Percentiles rank a stretch among this genome's conserved stretches.
Evolutionary conservation across 768 basidiomycete genomes (phyloP).

Genomic region (Postia placenta): DNA sequence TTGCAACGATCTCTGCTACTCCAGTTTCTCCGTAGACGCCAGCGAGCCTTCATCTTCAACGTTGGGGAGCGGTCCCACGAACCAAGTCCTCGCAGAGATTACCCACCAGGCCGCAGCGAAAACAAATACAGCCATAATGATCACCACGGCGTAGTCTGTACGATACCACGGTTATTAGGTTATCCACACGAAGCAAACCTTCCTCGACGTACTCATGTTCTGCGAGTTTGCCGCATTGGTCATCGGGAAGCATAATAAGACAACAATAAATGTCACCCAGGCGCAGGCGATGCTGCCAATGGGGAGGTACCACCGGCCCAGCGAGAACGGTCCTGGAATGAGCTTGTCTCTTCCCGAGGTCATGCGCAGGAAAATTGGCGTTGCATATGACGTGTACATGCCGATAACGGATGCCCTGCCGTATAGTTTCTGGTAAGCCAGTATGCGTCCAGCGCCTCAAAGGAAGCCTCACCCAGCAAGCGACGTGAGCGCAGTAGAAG

Average conservation of each 20-base stretch:
- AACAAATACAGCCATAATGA: constrained; percentile 59
- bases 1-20: too few relatives aligned
- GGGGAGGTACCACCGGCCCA: constrained; percentile 12
- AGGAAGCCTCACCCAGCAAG: constrained; percentile 51
- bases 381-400: constrained; percentile 59
- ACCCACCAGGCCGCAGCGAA: constrained; percentile 61
- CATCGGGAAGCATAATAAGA: constrained; percentile 19
- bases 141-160: constrained; percentile 61
- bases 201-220: constrained; percentile 46
- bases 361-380: constrained; percentile 38
- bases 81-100: constrained; percentile 63
- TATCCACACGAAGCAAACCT: neutral
- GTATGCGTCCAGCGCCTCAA: too few relatives aligned
- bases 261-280: constrained; percentile 20
- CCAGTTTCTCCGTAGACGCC: neutral
- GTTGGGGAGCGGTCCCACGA: constrained; percentile 59
- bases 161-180: neutral
- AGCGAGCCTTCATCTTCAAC: constrained; percentile 2
- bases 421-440: neutral
- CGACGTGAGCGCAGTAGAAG: constrained; percentile 52
- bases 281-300: constrained; percentile 15
- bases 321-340: constrained; percentile 16
- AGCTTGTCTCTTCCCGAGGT: constrained; percentile 9
- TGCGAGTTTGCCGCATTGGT: constrained; percentile 32
- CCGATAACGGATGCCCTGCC: constrained; percentile 64